Evolutionary conservation across 2,329 filamentous ascomycete species (phyloP), one percentile per base, ranked within the genome.

Genomic region (Colletotrichum sp.): DNA sequence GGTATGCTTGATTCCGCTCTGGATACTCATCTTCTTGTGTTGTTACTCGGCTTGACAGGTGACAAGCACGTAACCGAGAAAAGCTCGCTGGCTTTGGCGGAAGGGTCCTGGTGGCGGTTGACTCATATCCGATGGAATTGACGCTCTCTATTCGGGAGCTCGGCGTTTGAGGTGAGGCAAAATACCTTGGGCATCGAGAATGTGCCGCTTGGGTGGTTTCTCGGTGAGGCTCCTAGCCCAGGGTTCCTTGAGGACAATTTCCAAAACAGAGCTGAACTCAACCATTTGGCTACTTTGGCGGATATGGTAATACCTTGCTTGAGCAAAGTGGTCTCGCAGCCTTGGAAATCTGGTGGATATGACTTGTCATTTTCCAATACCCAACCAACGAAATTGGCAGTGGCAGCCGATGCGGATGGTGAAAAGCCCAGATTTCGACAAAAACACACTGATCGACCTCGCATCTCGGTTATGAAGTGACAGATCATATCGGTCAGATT

Each of bases 401-500:
- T 38, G 34, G 48, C 43, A 38, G 68, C 55, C 56, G 55, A 28
- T 26, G 32, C 28, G 28, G 66, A 28, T 15, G 38, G 43, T 38
- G 26, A 36, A n/a, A 38, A 61, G 26, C 24, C 38, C 69, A 26
- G 30, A 48, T 34, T 72, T 66, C n/a, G 68, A 36, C 24, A 24
- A 34, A 75, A 56, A 58, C 38, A 58, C 38, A 16, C 38, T 68
- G 73, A 75, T 73, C 73, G 64, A 48, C 73, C 34, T 38, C 30
- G 64, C 70, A 75, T 75, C 58, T 75, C 73, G 48, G 60, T 28
- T 68, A 16, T 24, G 30, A 52, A 24, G 32, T 73, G 73, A 73
- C 70, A 75, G 55, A 43, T 75, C 73, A 75, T 48, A 60, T 73
- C 70, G 56, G 56, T 58, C 43, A 24, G 52, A 32, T 67, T 66